Conservation (phyloP, 2,329 filamentous ascomycete species). For the Trichoderma sp. region DNA sequence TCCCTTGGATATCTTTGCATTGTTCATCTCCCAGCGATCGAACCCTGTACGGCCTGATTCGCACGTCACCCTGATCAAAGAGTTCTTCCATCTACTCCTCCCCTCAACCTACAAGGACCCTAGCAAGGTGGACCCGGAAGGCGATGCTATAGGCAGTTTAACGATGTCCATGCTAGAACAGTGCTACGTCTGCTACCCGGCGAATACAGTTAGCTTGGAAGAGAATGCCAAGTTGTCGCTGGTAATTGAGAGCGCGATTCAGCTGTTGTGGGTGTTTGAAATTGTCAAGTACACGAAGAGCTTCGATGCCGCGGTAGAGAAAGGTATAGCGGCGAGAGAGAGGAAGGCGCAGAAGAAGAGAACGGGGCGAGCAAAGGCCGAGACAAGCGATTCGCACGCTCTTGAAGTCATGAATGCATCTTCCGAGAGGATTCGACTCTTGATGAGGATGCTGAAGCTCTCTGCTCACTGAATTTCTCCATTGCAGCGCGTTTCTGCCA, state of each 20-base stretch:
- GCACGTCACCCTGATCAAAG: slow-evolving; percentile 45
- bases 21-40: slow-evolving; percentile 44
- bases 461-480: slow-evolving; percentile 18
- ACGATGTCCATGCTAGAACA: slow-evolving; percentile 47
- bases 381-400: slow-evolving; percentile 41
- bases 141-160: slow-evolving; percentile 38
- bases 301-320: slow-evolving; percentile 41
- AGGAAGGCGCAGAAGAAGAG: slow-evolving; percentile 45
- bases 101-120: slow-evolving; percentile 42
- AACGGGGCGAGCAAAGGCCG: slow-evolving; percentile 31
- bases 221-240: slow-evolving; percentile 74
- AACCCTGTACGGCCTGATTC: slow-evolving; percentile 37
- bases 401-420: slow-evolving; percentile 44
- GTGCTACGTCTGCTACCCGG: slow-evolving; percentile 64
- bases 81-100: slow-evolving; percentile 46
- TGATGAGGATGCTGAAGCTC: slow-evolving; percentile 37
- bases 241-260: slow-evolving; percentile 62
- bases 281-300: slow-evolving; percentile 34
- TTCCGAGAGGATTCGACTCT: slow-evolving; percentile 39
- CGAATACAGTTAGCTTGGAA: slow-evolving; percentile 55
- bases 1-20: slow-evolving; percentile 54
- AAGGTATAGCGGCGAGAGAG: slow-evolving; percentile 48
- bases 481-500: neutral
- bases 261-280: slow-evolving; percentile 45
- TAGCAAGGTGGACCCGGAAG: slow-evolving; percentile 35